A percentile compares a stretch with the other conserved stretches of the same genome.
Evolutionary conservation across 768 basidiomycete genomes (phyloP).

Genomic region (Dendrothele bispora): DNA sequence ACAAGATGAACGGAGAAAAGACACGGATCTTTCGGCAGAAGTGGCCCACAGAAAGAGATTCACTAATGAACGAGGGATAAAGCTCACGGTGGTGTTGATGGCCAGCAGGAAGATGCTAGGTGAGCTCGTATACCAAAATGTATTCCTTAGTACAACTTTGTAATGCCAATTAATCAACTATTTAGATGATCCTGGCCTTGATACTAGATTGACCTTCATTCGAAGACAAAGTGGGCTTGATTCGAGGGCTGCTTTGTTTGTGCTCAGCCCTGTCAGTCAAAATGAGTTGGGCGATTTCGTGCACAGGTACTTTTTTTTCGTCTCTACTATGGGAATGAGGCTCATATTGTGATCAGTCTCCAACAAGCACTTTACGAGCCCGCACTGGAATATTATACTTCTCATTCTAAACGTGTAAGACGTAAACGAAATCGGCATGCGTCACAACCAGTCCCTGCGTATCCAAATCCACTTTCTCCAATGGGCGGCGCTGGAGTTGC

Average conservation of each 20-base stretch:
- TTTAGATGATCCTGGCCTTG: conserved; percentile 82
- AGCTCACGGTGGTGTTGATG: conserved; percentile 91
- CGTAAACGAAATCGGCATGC: conserved; percentile 86
- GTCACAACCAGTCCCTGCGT: conserved; percentile 56
- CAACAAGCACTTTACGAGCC: conserved; percentile 88
- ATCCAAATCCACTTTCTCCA: conserved; percentile 50
- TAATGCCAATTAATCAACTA: not conserved
- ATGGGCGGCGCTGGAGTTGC: conserved; percentile 41
- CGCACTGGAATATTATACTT: conserved; percentile 89
- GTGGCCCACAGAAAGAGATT: conserved; percentile 78
- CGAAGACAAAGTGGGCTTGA: conserved; percentile 87
- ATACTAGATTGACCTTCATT: conserved; percentile 82
- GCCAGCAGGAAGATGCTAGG: conserved; percentile 88
- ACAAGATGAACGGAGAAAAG: conserved; percentile 68
- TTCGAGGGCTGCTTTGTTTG: conserved; percentile 89
- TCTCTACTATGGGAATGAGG: not conserved
- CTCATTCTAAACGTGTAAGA: conserved; percentile 89
- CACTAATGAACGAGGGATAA: conserved; percentile 84
- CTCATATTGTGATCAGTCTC: conserved; percentile 45
- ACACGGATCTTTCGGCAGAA: conserved; percentile 77
- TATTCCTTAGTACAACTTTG: not conserved
- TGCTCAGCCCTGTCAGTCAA: conserved; percentile 88
- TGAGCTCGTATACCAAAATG: conserved; percentile 38
- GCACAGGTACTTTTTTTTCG: conserved; percentile 50
- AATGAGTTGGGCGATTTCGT: conserved; percentile 89